phyloP scores from a whole-genome alignment of 108 stramenopile species.

The Fistulifera solaris region DNA sequence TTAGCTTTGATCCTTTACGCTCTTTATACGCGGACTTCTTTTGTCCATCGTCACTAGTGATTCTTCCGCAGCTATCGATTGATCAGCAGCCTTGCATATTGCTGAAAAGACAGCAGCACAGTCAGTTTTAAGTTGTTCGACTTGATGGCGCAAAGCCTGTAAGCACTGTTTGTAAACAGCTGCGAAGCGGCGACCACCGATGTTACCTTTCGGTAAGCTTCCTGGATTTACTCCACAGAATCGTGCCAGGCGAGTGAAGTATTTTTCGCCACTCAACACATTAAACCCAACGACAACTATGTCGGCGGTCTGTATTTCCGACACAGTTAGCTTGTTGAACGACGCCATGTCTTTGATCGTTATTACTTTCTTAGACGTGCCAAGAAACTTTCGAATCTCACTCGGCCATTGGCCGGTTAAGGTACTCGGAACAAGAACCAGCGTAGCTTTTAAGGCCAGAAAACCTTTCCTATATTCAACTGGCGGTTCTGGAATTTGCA shows the following conservation, averaged over 20 bases:
- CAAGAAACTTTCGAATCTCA: slow-evolving; percentile 31
- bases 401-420: slow-evolving; percentile 30
- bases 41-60: slow-evolving; percentile 19
- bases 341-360: slow-evolving; percentile 13
- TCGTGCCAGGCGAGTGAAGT: slow-evolving; percentile 19
- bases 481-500: slow-evolving; percentile 8
- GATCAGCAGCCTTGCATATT: slow-evolving; percentile 7
- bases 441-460: slow-evolving; percentile 22
- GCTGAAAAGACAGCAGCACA: neutral
- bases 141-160: slow-evolving; percentile 5
- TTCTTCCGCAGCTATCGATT: neutral
- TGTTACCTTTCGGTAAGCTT: slow-evolving; percentile 16
- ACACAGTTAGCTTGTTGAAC: slow-evolving; percentile 22
- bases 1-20: neutral
- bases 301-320: slow-evolving; percentile 21
- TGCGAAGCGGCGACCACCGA: slow-evolving; percentile 26
- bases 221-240: slow-evolving; percentile 17
- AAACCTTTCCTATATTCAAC: slow-evolving; percentile 2
- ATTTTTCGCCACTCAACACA: slow-evolving; percentile 20
- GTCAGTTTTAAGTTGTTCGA: neutral
- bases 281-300: slow-evolving; percentile 22
- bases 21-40: slow-evolving; percentile 14
- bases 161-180: slow-evolving; percentile 20
- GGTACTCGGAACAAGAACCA: slow-evolving; percentile 27
- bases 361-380: slow-evolving; percentile 7